Evolutionary conservation across 139 green algal species (phyloP).

Genomic region (Volvox africanus): DNA sequence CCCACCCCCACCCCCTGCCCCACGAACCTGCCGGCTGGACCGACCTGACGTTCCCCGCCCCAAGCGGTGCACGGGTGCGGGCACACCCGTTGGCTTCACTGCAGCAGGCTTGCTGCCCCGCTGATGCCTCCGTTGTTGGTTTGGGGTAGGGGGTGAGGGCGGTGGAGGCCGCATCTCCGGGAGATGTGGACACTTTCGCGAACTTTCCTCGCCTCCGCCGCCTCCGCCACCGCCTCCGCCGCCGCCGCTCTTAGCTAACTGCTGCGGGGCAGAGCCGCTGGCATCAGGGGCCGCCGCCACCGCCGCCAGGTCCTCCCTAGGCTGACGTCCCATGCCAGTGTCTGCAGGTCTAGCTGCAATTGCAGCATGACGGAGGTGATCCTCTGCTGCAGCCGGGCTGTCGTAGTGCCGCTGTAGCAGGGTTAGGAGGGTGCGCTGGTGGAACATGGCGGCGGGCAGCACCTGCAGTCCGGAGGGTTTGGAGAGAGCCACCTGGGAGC

Average conservation of each 20-base stretch:
- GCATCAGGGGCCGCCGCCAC: too few relatives aligned
- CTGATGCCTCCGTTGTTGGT: neutral
- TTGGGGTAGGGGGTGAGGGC: neutral
- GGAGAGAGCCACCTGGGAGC: constrained; percentile 53
- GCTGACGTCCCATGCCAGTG: too few relatives aligned
- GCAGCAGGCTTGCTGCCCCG: neutral
- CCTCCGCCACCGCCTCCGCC: neutral
- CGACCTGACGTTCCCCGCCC: constrained; percentile 62
- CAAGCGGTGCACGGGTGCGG: constrained; percentile 59
- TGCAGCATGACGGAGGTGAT: too few relatives aligned
- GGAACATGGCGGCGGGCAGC: constrained; percentile 48
- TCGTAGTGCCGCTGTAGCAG: constrained; percentile 49
- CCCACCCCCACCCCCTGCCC: neutral
- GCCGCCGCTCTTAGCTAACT: neutral
- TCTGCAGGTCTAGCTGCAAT: too few relatives aligned
- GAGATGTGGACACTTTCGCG: neutral
- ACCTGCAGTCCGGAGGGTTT: constrained; percentile 67
- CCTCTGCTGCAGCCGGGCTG: neutral
- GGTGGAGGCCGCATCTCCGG: neutral
- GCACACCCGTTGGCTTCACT: constrained; percentile 1
- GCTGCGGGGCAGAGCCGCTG: too few relatives aligned
- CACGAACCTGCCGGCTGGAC: neutral
- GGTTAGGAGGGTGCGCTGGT: constrained; percentile 57
- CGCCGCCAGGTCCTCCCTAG: too few relatives aligned
- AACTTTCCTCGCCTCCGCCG: neutral